Base-by-base conservation (phyloP, 805 yeast species). In the Candida verbasci region DNA sequence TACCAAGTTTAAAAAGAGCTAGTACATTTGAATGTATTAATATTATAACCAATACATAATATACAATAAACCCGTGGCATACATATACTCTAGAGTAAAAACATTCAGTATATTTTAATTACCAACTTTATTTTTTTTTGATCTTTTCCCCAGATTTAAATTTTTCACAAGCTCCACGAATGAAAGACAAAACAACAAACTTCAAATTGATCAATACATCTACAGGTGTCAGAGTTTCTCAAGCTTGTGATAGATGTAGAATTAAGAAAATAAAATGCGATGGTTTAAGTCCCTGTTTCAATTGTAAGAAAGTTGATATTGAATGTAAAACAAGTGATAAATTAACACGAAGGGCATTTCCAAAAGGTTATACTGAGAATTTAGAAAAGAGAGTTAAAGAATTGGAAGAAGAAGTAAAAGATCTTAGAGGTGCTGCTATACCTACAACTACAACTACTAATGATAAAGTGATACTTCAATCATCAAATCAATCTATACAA, bases 191-290 rank as follows among this genome's bases (percentile, higher is more conserved):
- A 3, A 21, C 22, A 11, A 21, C 29, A 12, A 62, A 61, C 43
- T 52, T 58, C 40, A 65, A 65, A 41, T 48, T 65, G 33, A 67
- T 67, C 7, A 56, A 50, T 32, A 64, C 72, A 12, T 58, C 60
- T 3, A 42, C 57, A 5, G 70, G 72, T 0, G 49, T 58, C n/a
- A 42, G 91, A 42, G 80, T 81, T 2, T 74, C 83, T 1, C 93
- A 84, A 55, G 93, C 93, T 2, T 84, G 94, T 59, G 93, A 84
- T 55, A 63, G 93, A 23, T 84, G 93, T 49, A 65, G 91, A 30
- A 76, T 81, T 44, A 80, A 85, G 47, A 84, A 83, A 58, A 81
- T 82, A 44, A 78, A 79, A 44, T 84, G 93, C 57, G 84, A 82
- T 49, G 91, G 89, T 1, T 67, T 70, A 40, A 68, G 75, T 2